Conservation (phyloP, 2,329 filamentous ascomycete species). For the Talaromyces sp. region DNA sequence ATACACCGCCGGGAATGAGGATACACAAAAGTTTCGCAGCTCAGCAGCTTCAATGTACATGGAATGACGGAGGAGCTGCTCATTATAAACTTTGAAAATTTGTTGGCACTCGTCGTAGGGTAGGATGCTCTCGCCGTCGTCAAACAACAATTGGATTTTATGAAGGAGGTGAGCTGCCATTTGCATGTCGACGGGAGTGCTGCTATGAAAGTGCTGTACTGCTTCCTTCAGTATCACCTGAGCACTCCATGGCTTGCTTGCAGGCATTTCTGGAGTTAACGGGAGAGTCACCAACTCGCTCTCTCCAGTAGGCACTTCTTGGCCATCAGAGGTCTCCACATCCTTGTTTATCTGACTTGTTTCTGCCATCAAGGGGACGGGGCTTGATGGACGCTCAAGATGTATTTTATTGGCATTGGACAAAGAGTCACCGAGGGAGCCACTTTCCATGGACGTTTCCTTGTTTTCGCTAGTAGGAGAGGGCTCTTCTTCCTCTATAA, state of each 20-base stretch:
- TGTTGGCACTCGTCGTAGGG: constrained; percentile 47
- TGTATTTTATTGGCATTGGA: constrained; percentile 24
- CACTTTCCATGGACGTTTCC: constrained; percentile 19
- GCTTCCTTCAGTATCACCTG: constrained; percentile 35
- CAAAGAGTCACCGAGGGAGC: constrained; percentile 20
- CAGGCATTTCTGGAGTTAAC: constrained; percentile 23
- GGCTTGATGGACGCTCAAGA: constrained; percentile 42
- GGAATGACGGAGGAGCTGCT: constrained; percentile 45
- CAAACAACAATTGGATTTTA: constrained; percentile 35
- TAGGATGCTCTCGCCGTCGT: constrained; percentile 32
- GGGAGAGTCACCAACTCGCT: constrained; percentile 25
- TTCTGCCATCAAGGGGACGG: constrained; percentile 31
- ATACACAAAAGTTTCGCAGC: constrained; percentile 52
- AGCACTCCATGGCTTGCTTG: constrained; percentile 35
- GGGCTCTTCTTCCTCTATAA: constrained; percentile 15
- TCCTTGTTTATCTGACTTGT: constrained; percentile 22
- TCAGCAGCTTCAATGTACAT: constrained; percentile 47
- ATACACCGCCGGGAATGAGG: constrained; percentile 52
- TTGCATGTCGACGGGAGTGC: constrained; percentile 33
- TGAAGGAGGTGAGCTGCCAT: constrained; percentile 38
- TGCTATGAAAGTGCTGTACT: constrained; percentile 35
- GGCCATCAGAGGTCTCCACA: constrained; percentile 7
- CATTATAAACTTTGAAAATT: constrained; percentile 54
- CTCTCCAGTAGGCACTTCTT: constrained; percentile 13
- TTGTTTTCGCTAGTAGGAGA: constrained; percentile 14